A percentile compares a stretch with the other conserved stretches of the same genome.
phyloP scores from a whole-genome alignment of 352 stramenopile species.

The Blastocystis sp. region DNA sequence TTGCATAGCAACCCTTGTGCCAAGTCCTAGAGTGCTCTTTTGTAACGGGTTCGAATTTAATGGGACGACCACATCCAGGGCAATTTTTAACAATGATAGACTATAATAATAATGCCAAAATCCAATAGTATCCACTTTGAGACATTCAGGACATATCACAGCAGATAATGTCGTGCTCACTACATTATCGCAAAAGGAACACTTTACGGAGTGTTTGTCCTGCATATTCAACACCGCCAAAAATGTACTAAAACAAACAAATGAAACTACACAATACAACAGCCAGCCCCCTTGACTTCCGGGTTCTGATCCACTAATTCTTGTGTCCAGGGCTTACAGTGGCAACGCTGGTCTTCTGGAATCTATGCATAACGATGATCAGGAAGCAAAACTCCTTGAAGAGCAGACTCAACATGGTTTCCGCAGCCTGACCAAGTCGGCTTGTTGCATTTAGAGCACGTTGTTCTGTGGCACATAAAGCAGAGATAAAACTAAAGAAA shows the following conservation, averaged over 20 bases:
- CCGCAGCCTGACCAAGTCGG: slow-evolving; percentile 53
- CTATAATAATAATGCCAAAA: neutral
- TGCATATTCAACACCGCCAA: neutral
- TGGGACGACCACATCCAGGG: neutral
- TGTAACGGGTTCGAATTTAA: neutral
- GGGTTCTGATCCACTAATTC: slow-evolving; percentile 3
- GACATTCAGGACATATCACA: slow-evolving; percentile 21
- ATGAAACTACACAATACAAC: neutral
- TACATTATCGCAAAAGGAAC: slow-evolving; percentile 43
- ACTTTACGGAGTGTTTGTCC: slow-evolving; percentile 50
- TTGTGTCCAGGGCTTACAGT: slow-evolving; percentile 61
- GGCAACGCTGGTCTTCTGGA: slow-evolving; percentile 49
- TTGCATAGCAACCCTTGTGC: slow-evolving; percentile 25
- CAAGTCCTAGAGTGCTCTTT: slow-evolving; percentile 35
- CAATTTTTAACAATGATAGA: neutral
- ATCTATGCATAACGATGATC: neutral
- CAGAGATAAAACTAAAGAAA: neutral
- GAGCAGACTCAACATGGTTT: slow-evolving; percentile 27
- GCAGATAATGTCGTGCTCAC: slow-evolving; percentile 7
- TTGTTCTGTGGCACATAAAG: slow-evolving; percentile 41
- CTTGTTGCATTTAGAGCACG: slow-evolving; percentile 36
- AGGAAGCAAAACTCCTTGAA: neutral
- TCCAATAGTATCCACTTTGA: neutral
- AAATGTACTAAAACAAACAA: neutral
- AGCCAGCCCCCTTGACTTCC: neutral